Percentiles rank a stretch among this genome's conserved stretches.
These are phyloP conservation scores for Adansonia rubrostipa DNA, from an alignment of 441 rosid genomes.

Conservation along the genomic window DNA sequence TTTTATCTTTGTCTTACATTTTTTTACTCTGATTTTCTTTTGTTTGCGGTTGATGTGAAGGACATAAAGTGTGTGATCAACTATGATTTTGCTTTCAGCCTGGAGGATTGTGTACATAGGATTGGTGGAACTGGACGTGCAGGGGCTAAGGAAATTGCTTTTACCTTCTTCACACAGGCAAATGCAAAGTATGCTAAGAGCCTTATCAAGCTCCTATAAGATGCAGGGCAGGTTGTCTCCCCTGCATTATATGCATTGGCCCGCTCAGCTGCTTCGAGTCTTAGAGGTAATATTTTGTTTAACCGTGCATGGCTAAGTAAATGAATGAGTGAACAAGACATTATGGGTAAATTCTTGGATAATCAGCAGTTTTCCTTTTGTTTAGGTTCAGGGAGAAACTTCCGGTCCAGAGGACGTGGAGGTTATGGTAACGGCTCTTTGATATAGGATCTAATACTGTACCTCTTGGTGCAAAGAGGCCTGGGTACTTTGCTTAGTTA, in stretches of 20 bases:
- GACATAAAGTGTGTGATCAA: slow-evolving; percentile 97
- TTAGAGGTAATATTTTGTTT: slow-evolving; percentile 52
- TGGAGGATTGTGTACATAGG: slow-evolving; percentile 96
- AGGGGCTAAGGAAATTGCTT: slow-evolving; percentile 94
- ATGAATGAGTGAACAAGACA: neutral
- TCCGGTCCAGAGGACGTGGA: slow-evolving; percentile 75
- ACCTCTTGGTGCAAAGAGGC: slow-evolving; percentile 73
- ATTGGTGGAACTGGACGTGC: slow-evolving; percentile 98
- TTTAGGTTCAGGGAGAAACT: too few relatives aligned
- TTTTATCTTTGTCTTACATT: too few relatives aligned
- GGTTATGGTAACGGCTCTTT: slow-evolving; percentile 63
- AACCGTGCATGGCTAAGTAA: neutral
- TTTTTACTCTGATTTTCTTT: neutral
- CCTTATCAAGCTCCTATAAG: slow-evolving; percentile 83
- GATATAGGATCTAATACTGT: slow-evolving; percentile 69
- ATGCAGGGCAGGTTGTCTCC: slow-evolving; percentile 83
- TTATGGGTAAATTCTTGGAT: neutral
- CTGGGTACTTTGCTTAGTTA: neutral
- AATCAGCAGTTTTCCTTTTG: neutral
- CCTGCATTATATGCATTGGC: slow-evolving; percentile 71
- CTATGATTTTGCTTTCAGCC: slow-evolving; percentile 89
- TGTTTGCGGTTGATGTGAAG: slow-evolving; percentile 84
- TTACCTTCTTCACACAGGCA: slow-evolving; percentile 79
- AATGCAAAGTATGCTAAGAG: slow-evolving; percentile 84
- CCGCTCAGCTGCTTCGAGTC: slow-evolving; percentile 49